Percentiles rank a stretch among this genome's conserved stretches.
phyloP scores from a whole-genome alignment of 129 eudicot species.

The Calendula officinalis region DNA sequence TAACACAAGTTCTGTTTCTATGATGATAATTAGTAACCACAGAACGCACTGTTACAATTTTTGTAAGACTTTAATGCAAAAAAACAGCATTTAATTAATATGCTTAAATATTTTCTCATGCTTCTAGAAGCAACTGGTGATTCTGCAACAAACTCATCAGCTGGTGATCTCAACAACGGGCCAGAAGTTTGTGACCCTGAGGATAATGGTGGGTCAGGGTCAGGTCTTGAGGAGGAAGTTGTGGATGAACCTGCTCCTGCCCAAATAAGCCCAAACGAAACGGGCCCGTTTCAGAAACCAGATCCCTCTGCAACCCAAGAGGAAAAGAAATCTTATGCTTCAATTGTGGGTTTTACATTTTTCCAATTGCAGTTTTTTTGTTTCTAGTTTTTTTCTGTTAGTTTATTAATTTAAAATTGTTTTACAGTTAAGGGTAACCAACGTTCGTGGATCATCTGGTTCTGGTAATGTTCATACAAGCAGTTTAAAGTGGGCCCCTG shows the following conservation, averaged over 20 bases:
- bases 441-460: slow-evolving; percentile 35
- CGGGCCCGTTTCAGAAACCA: slow-evolving; percentile 23
- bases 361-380: background rate
- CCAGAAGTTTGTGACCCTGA: slow-evolving; percentile 47
- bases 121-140: slow-evolving; percentile 37
- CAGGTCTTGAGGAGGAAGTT: slow-evolving; percentile 46
- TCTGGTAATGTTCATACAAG: slow-evolving; percentile 43
- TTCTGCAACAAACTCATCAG: slow-evolving; percentile 28
- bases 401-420: slow-evolving; percentile 2
- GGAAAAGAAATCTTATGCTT: slow-evolving; percentile 83
- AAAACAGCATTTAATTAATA: background rate
- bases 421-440: slow-evolving; percentile 46
- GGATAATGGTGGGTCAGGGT: slow-evolving; percentile 34
- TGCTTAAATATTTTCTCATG: slow-evolving; percentile 19
- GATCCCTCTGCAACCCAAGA: slow-evolving; percentile 45
- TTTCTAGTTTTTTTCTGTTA: background rate
- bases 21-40: no score
- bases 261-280: slow-evolving; percentile 23
- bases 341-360: slow-evolving; percentile 46
- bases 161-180: slow-evolving; percentile 37
- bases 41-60: slow-evolving; percentile 43
- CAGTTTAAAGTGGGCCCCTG: slow-evolving; percentile 46
- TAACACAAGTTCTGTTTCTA: no score
- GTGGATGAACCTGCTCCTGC: slow-evolving; percentile 33
- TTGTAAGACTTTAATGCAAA: slow-evolving; percentile 67